Evolutionary conservation across 352 stramenopile species (phyloP), one percentile per base, ranked within the genome.

Genomic region (Phytophthora syringae): DNA sequence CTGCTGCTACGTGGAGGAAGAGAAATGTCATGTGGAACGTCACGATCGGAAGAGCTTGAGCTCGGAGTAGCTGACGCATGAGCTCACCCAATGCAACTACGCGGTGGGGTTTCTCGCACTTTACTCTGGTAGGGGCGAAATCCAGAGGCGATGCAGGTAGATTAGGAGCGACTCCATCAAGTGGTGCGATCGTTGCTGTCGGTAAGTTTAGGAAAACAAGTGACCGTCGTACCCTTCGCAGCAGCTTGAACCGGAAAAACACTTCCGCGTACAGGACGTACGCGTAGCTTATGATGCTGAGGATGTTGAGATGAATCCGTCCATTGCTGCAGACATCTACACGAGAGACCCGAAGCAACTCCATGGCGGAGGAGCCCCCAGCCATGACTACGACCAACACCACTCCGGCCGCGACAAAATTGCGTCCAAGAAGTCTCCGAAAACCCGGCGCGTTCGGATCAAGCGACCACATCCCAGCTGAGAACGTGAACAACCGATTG

Each of bases 1-100:
- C 36, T 11, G 65, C 45, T 13, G 65, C 52, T 9, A 70, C 40
- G 40, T 77, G 65, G 48, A 77, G 43, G 34, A 76, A 77, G 1
- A 54, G 24, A 16, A 77, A 75, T 5, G 61, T 39, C 5, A 42
- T 57, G 15, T 52, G 22, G 20, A 67, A 68, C 12, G 58, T 67
- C 1, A 60, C 25, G 4, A 74, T 16, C 15, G 43, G 34, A 40
- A 64, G 39, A 42, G 44, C 47, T 18, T 55, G 47, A 36, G 28
- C 18, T n/a, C 42, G 58, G n/a, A 54, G n/a, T 37, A 55, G 7
- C 27, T 72, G 34, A 12, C 39, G 34, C 27, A 64, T 25, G 30
- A 62, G 21, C 11, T 55, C 52, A 43, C 52, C 13, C 27, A 60
- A 44, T 7, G 18, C 28, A 28, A 60, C 40, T 2, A 20, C 24